Conservation (phyloP, 148 eudicot species). For the Amaranthus hypochondriacus region DNA sequence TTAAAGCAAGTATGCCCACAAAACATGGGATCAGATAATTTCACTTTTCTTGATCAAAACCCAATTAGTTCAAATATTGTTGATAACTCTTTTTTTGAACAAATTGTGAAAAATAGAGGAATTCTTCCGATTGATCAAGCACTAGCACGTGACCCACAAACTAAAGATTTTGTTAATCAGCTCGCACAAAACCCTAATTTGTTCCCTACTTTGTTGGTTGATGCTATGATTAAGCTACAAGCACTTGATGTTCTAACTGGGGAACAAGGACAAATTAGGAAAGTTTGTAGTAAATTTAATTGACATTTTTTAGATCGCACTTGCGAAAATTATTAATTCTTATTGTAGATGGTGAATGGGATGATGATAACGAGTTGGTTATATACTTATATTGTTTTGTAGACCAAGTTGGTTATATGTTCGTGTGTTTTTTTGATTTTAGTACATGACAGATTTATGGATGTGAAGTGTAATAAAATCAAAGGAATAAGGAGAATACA, state of each 20-base stretch:
- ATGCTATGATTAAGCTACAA: slow-evolving; percentile 27
- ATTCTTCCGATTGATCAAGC: slow-evolving; percentile 25
- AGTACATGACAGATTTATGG: too few relatives aligned
- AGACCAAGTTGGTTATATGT: too few relatives aligned
- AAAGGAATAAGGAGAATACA: too few relatives aligned
- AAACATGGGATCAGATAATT: neutral
- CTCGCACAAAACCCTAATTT: neutral
- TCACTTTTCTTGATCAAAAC: slow-evolving; percentile 22
- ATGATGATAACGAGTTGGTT: too few relatives aligned
- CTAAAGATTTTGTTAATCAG: slow-evolving; percentile 3
- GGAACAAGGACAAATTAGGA: slow-evolving; percentile 22
- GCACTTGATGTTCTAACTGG: slow-evolving; percentile 25
- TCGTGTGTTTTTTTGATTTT: too few relatives aligned
- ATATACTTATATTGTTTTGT: too few relatives aligned
- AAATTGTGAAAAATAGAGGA: slow-evolving; percentile 17
- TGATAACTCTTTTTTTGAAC: slow-evolving; percentile 26
- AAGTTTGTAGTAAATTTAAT: slow-evolving; percentile 20
- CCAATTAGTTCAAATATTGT: slow-evolving; percentile 15
- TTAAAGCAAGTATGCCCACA: slow-evolving; percentile 13
- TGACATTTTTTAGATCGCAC: neutral
- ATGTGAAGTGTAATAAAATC: too few relatives aligned
- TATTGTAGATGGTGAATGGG: too few relatives aligned
- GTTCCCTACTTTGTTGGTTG: slow-evolving; percentile 17
- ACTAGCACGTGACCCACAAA: slow-evolving; percentile 13
- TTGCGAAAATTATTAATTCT: too few relatives aligned